phyloP scores from a whole-genome alignment of 164 flowering plant genomes.

The Annona cherimola region DNA sequence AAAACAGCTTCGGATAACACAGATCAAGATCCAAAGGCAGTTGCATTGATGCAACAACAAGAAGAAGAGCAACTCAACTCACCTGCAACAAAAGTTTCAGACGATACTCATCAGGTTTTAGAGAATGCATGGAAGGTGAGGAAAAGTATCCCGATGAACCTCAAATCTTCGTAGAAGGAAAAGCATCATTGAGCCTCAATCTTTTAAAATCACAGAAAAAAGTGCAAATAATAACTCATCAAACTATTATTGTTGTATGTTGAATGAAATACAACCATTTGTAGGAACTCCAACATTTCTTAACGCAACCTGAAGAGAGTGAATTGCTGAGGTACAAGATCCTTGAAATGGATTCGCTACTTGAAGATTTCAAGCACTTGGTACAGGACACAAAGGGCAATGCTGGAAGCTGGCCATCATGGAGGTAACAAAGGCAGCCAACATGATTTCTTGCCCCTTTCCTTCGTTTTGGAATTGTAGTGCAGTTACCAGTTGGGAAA shows the following conservation, averaged over 20 bases:
- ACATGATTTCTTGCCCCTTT: neutral
- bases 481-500: neutral
- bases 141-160: neutral
- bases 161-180: neutral
- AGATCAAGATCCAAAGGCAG: conserved; percentile 72
- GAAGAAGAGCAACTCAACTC: conserved; percentile 94
- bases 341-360: conserved; percentile 47
- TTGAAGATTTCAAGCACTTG: conserved; percentile 57
- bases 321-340: conserved; percentile 28
- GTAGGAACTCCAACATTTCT: conserved; percentile 83
- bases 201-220: neutral
- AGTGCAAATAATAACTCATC: neutral
- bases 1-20: conserved; percentile 36
- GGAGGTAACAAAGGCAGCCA: conserved; percentile 48
- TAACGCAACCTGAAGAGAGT: conserved; percentile 50
- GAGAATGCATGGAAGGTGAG: conserved; percentile 97
- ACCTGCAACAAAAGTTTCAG: conserved; percentile 73
- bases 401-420: conserved; percentile 43
- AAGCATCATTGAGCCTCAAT: neutral
- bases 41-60: conserved; percentile 82
- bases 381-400: conserved; percentile 54
- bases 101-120: conserved; percentile 69
- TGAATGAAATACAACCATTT: neutral
- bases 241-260: neutral
- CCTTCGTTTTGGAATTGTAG: neutral